Conservation (phyloP, 305 asterid species). For the Solanum hybrid region DNA sequence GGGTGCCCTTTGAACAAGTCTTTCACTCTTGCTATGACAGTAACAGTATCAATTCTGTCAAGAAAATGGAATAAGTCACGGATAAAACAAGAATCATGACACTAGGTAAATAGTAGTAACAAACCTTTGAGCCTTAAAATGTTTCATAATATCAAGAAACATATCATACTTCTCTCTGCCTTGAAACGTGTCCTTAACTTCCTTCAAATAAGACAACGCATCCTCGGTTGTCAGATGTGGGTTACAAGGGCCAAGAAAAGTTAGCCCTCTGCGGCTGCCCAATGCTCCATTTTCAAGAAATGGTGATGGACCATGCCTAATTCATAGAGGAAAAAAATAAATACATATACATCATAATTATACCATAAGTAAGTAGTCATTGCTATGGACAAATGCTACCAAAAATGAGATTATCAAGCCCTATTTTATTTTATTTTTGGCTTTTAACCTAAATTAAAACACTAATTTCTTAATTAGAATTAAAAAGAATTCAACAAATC, state of each 20-base stretch:
- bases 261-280: constrained; percentile 27
- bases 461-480: not conserved
- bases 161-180: constrained; percentile 71
- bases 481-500: not conserved
- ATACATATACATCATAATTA: not conserved
- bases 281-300: constrained; percentile 23
- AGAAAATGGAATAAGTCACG: not conserved
- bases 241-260: constrained; percentile 35
- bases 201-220: constrained; percentile 84
- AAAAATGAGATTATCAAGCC: not conserved
- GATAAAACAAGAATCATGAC: not conserved
- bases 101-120: constrained; percentile 5
- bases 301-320: constrained; percentile 27
- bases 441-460: not conserved
- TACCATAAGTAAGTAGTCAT: not conserved
- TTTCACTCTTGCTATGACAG: constrained; percentile 81
- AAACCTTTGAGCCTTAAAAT: constrained; percentile 91
- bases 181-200: constrained; percentile 90
- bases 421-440: not conserved
- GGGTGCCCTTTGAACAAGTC: constrained; percentile 87
- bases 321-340: not conserved
- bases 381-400: not conserved
- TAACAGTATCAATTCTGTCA: constrained; percentile 75
- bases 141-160: constrained; percentile 93
- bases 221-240: constrained; percentile 76